A percentile compares a stretch with the other conserved stretches of the same genome.
phyloP scores from a whole-genome alignment of 495 filamentous ascomycete species.

The Aspergillus bridgeri region DNA sequence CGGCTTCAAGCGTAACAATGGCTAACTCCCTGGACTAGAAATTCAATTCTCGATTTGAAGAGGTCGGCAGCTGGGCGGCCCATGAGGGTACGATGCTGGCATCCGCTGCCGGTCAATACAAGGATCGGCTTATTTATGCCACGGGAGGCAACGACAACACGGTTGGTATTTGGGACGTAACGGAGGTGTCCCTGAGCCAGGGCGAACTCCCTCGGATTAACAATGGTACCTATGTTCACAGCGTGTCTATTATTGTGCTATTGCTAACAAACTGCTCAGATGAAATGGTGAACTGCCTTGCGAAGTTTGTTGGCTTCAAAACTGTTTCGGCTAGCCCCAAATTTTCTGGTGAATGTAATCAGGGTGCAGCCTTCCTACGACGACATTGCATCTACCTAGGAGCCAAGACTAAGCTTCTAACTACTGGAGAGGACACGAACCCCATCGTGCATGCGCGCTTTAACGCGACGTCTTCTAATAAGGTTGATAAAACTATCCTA shows the following conservation, averaged over 20 bases:
- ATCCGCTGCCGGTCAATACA: slow-evolving; percentile 67
- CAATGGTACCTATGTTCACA: slow-evolving; percentile 50
- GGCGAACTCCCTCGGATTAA: slow-evolving; percentile 50
- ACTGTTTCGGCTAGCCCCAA: slow-evolving; percentile 83
- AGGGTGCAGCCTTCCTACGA: slow-evolving; percentile 86
- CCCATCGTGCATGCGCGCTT: slow-evolving; percentile 90
- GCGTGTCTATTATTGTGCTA: not conserved
- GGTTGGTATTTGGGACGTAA: slow-evolving; percentile 83
- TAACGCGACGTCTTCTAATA: slow-evolving; percentile 49
- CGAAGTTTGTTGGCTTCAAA: slow-evolving; percentile 82
- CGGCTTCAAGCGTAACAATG: not conserved
- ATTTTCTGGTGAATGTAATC: slow-evolving; percentile 84
- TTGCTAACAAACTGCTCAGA: slow-evolving; percentile 40
- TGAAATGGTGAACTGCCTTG: slow-evolving; percentile 77
- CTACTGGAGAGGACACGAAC: slow-evolving; percentile 70
- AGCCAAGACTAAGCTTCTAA: slow-evolving; percentile 80
- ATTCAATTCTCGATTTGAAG: slow-evolving; percentile 87
- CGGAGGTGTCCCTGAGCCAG: slow-evolving; percentile 46
- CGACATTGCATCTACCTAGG: slow-evolving; percentile 87
- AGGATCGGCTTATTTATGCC: slow-evolving; percentile 72
- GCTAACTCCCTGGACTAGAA: slow-evolving; percentile 43
- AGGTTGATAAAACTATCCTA: slow-evolving; percentile 79
- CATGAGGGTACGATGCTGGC: slow-evolving; percentile 84
- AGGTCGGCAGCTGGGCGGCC: slow-evolving; percentile 75
- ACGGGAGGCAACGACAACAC: slow-evolving; percentile 94